Percentiles rank a stretch among this genome's conserved stretches.
phyloP scores from a whole-genome alignment of 805 yeast species.

The Tetrapisispora iriomotensis region DNA sequence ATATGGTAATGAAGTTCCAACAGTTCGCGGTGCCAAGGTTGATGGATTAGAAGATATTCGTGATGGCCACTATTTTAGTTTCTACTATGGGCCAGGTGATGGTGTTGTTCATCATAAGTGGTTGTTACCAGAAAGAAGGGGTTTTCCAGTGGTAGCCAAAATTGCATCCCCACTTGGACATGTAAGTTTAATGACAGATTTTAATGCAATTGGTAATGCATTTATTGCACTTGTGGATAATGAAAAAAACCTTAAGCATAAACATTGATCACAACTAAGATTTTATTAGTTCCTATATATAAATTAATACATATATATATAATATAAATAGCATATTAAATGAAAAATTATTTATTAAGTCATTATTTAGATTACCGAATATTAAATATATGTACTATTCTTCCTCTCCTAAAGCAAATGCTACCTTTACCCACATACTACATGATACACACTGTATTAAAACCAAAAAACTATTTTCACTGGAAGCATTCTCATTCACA shows the following conservation, averaged over 20 bases:
- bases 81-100: constrained; percentile 84
- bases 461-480: constrained; percentile 50
- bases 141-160: constrained; percentile 64
- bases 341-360: no score
- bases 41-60: constrained; percentile 49
- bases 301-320: no score
- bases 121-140: constrained; percentile 68
- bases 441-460: constrained; percentile 76
- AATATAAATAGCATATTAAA: no score
- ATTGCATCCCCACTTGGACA: constrained; percentile 62
- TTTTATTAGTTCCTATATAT: neutral
- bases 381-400: no score
- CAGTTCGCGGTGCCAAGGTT: constrained; percentile 73
- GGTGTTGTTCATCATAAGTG: constrained; percentile 82
- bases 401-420: constrained; percentile 36
- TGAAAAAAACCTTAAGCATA: constrained; percentile 30
- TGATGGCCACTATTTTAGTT: constrained; percentile 64
- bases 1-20: constrained; percentile 74
- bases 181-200: constrained; percentile 67
- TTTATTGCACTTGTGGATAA: constrained; percentile 51
- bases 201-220: constrained; percentile 63
- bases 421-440: constrained; percentile 76
- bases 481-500: constrained; percentile 32
- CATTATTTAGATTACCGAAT: no score
- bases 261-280: neutral